phyloP scores from a whole-genome alignment of 2,329 filamentous ascomycete species.

The Fusarium pseudocircinatum region DNA sequence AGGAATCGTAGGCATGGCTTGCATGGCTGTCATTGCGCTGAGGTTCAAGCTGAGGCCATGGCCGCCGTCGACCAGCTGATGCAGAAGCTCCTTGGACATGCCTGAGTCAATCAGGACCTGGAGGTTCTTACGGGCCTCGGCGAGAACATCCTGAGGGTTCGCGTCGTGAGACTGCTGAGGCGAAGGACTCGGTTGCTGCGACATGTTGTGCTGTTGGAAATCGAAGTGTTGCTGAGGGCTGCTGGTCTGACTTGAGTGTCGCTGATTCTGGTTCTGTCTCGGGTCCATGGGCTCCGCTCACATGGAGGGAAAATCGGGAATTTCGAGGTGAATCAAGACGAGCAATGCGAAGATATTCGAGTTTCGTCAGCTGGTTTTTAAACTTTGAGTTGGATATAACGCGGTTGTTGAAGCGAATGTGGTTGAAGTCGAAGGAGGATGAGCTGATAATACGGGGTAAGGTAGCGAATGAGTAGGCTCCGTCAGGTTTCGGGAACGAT shows the following conservation, averaged over 20 bases:
- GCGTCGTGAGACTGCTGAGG: slow-evolving; percentile 46
- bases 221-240: slow-evolving; percentile 41
- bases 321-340: slow-evolving; percentile 21
- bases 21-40: slow-evolving; percentile 26
- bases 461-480: slow-evolving; percentile 22
- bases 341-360: slow-evolving; percentile 1
- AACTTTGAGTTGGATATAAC: neutral
- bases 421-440: slow-evolving; percentile 25
- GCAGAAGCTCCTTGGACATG: slow-evolving; percentile 54
- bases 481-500: slow-evolving; percentile 12
- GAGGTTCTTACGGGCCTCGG: slow-evolving; percentile 57
- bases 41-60: slow-evolving; percentile 45
- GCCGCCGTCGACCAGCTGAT: slow-evolving; percentile 54
- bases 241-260: slow-evolving; percentile 36
- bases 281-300: slow-evolving; percentile 47
- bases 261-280: slow-evolving; percentile 31
- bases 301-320: slow-evolving; percentile 43
- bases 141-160: slow-evolving; percentile 55
- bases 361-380: neutral
- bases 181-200: slow-evolving; percentile 40
- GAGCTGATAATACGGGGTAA: slow-evolving; percentile 20
- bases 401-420: slow-evolving; percentile 33
- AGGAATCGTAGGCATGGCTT: slow-evolving; percentile 19
- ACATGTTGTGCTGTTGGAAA: slow-evolving; percentile 36
- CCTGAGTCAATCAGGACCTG: slow-evolving; percentile 58